Evolutionary conservation across 306 rosid species (phyloP), one percentile per base, ranked within the genome.

Genomic region (Chamaecrista fasciculata): DNA sequence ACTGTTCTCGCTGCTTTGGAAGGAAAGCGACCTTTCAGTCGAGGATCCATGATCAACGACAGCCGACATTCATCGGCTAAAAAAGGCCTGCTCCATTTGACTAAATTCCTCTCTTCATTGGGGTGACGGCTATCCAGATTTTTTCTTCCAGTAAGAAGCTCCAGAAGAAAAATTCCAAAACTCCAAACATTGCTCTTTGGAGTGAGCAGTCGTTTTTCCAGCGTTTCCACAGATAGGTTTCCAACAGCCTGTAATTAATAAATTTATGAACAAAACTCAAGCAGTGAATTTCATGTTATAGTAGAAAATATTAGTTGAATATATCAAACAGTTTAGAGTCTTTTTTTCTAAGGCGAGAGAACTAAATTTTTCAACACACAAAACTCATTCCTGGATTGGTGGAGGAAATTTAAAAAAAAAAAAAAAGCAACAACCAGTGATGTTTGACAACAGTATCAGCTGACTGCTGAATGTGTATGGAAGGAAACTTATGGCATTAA

Each of bases 181-280:
- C 99, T 85, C 97, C 97, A 95, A 15, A 91, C 99, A 2, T 95
- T 95, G 84, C 99, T 95, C 81, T 95, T 95, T 2, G 99, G 99
- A 19, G 99, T 95, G 42, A 95, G 91, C 95, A 89, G 69, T 78
- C 99, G 93, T 80, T 82, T 91, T 81, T 95, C 99, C 64, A 95
- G 62, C 26, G 99, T 95, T 86, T 95, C 99, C 78, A 89, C 79
- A 19, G 99, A 89, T 36, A 95, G 85, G 83, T 91, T 91, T 70
- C 91, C 99, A 60, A 86, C 88, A 33, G 95, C 96, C 99, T 95
- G 87, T 44, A 82, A 72, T 55, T 0, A 48, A 63, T n/a, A 20
- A 61, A 58, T 24, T 56, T 52, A 57, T 31, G 37, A 74, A 75
- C 18, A 63, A 29, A 52, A 47, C 36, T 52, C 15, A 36, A 7